Base-by-base conservation (phyloP, 2,329 filamentous ascomycete species). In the Cryphonectria japonica region DNA sequence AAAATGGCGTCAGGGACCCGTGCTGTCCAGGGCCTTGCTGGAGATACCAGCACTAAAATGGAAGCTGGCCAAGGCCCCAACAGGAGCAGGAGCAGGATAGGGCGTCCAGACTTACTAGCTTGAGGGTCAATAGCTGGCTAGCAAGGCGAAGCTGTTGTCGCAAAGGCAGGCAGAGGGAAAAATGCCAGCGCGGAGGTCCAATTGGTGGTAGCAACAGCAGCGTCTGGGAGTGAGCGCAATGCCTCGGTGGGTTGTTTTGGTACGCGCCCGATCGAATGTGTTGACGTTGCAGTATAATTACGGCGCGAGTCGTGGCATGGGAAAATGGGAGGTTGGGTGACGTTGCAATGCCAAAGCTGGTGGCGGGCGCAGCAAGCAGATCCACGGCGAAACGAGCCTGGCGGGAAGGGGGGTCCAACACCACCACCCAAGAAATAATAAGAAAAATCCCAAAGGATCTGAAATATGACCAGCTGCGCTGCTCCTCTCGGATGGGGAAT, bases 321-420 rank as follows among this genome's bases (percentile, higher is more conserved):
- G 70, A 72, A 73, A 71, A 52, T 65, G 66, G 68, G 71, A 66
- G 71, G 71, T 70, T 73, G 71, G 66, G 69, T 61, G 68, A 68
- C 69, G 69, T 65, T 62, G 70, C 62, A 72, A 60, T 60, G 64
- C 46, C 62, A 69, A 72, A 67, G 70, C 63, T 32, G 67, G 67
- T 72, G 70, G 70, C 70, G 70, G 67, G 70, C 67, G 64, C 57
- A 37, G 57, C 34, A 43, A 22, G 46, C 16, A 50, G 46, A 50
- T 50, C 46, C 46, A 50, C 5, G 46, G 63, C n/a, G 32, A 59
- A 62, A 29, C 37, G 61, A 46, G 61, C 52, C 57, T 68, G 19
- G 13, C 4, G 41, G 41, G 8, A 7, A 22, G 19, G 19, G 22
- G 22, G 46, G 46, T 5, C 19, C 54, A 59, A 59, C 54, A 59